Evolutionary conservation across 345 rosid species (phyloP).

Genomic region (Mangifera indica): DNA sequence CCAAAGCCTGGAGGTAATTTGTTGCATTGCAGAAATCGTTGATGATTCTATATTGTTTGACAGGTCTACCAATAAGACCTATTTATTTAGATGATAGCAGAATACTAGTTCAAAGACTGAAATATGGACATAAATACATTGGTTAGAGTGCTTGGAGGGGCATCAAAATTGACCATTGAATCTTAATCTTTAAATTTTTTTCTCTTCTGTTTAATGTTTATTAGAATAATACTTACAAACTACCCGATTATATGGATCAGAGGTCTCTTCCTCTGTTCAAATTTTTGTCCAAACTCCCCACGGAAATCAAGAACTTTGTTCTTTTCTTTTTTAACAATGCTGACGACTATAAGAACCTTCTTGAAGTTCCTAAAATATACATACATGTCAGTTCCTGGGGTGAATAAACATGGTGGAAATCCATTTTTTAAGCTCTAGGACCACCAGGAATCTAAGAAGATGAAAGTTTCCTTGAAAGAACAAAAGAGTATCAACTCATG

Average conservation of each 20-base stretch:
- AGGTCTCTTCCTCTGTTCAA: not conserved
- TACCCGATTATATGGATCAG: not conserved
- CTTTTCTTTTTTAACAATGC: not conserved
- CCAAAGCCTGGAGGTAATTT: too few relatives aligned
- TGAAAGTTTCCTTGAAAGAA: constrained; percentile 15
- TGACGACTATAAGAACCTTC: constrained; percentile 12
- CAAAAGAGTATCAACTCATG: constrained; percentile 6
- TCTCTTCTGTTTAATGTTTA: not conserved
- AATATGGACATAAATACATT: too few relatives aligned
- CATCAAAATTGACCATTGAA: too few relatives aligned
- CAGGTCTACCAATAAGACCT: too few relatives aligned
- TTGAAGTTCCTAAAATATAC: constrained; percentile 20
- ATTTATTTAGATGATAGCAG: too few relatives aligned
- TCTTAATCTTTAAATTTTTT: not conserved
- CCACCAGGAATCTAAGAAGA: constrained; percentile 3
- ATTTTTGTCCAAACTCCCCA: not conserved
- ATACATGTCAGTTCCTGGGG: constrained; percentile 11
- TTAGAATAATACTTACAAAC: not conserved
- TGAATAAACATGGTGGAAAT: not conserved
- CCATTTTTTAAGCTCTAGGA: not conserved
- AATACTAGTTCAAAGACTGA: too few relatives aligned
- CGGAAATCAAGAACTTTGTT: not conserved
- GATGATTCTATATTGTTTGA: too few relatives aligned
- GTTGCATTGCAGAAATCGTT: too few relatives aligned
- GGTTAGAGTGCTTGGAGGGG: too few relatives aligned